phyloP scores from a whole-genome alignment of 108 stramenopile genomes.

The Aureococcus anophagefferens region DNA sequence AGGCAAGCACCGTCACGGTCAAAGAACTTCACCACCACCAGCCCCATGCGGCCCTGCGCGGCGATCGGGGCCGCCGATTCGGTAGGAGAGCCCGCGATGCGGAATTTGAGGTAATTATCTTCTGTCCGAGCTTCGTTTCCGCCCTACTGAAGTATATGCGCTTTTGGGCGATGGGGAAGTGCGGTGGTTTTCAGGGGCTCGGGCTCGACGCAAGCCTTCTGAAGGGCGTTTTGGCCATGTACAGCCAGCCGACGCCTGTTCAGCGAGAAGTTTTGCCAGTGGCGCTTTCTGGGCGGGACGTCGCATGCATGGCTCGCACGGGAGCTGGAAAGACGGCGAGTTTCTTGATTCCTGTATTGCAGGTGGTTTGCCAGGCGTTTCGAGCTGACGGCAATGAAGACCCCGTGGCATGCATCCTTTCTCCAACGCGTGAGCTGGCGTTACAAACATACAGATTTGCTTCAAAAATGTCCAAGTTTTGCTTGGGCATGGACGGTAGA shows the following conservation, averaged over 20 bases:
- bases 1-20: too few species aligned
- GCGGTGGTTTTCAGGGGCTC: constrained; percentile 66
- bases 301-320: constrained; percentile 90
- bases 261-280: constrained; percentile 90
- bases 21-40: too few species aligned
- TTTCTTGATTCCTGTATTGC: constrained; percentile 84
- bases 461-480: constrained; percentile 61
- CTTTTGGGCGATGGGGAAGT: constrained; percentile 17
- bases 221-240: constrained; percentile 78
- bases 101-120: too few species aligned
- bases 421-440: constrained; percentile 91
- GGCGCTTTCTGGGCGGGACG: constrained; percentile 72
- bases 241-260: constrained; percentile 87
- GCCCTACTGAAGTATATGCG: too few species aligned
- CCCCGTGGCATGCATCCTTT: constrained; percentile 68
- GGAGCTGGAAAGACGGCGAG: constrained; percentile 92
- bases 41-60: too few species aligned
- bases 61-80: too few species aligned
- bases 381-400: constrained; percentile 13
- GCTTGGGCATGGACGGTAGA: constrained; percentile 20
- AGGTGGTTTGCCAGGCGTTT: constrained; percentile 40
- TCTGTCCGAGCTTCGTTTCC: too few species aligned
- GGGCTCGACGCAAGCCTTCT: constrained; percentile 61
- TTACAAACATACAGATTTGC: constrained; percentile 79
- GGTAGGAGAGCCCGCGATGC: too few species aligned